A percentile compares a stretch with the other conserved stretches of the same genome.
Conservation (phyloP, 768 basidiomycete species). For the Boletus barrowsii region DNA sequence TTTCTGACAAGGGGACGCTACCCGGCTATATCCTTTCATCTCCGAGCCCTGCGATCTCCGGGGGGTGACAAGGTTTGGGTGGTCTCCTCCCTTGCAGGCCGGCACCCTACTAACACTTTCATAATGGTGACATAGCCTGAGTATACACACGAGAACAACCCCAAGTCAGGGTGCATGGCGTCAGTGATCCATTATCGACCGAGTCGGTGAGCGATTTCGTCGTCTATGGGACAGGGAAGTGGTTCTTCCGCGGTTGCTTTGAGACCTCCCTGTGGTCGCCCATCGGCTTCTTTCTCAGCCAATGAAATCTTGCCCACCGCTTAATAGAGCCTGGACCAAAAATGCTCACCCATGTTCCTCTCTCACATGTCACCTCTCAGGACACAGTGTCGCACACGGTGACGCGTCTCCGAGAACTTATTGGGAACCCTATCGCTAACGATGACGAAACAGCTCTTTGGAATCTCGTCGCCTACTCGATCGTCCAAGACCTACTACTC, state of each 20-base stretch:
- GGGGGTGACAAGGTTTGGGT: conserved; percentile 10
- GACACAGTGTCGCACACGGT: no score
- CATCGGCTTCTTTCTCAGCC: no score
- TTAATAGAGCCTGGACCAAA: no score
- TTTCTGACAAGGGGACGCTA: conserved; percentile 1
- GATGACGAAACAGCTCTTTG: no score
- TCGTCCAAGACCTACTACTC: no score
- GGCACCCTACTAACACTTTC: conserved; percentile 14
- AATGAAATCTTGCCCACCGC: no score
- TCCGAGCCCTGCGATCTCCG: conserved; percentile 21
- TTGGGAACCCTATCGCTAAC: no score
- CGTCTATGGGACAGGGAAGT: not conserved
- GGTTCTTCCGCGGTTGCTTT: conserved; percentile 22
- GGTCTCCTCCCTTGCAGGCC: conserved; percentile 11
- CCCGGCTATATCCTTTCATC: conserved; percentile 20
- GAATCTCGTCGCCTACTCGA: no score
- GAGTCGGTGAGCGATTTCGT: conserved; percentile 7
- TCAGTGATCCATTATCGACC: not conserved
- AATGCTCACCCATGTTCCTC: no score
- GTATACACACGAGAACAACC: conserved; percentile 6
- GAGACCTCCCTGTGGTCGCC: conserved; percentile 24
- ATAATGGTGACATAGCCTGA: conserved; percentile 10
- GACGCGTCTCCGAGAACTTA: no score
- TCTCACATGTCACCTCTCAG: no score
- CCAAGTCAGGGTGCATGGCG: conserved; percentile 7